These are phyloP conservation scores for Coemansia umbellata DNA, from an alignment of 192 early-diverging fungal genomes.

Conservation along the genomic window DNA sequence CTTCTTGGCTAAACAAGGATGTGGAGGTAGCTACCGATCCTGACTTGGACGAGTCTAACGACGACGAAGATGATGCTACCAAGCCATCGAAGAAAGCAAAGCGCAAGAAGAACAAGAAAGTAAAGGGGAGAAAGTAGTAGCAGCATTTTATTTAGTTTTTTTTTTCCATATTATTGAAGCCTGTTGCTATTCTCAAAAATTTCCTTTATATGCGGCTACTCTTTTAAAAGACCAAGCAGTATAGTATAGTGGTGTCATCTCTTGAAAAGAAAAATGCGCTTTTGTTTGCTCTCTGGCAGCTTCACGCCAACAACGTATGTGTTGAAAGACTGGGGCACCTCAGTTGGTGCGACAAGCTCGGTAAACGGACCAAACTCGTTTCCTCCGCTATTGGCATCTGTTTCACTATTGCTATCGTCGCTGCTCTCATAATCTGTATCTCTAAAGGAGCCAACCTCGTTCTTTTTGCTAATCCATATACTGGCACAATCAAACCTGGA, in stretches of 20 bases:
- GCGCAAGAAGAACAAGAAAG: constrained; percentile 22
- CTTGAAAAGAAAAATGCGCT: not conserved
- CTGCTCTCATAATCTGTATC: not conserved
- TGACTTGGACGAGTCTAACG: not conserved
- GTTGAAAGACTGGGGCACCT: constrained; percentile 22
- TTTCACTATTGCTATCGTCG: not conserved
- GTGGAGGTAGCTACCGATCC: not conserved
- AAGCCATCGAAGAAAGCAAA: constrained; percentile 24
- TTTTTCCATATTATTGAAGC: no score
- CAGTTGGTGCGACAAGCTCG: constrained; percentile 5
- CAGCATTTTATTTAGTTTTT: no score
- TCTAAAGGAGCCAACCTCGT: not conserved
- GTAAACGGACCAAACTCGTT: constrained; percentile 15
- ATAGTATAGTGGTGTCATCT: no score
- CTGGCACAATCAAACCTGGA: constrained; percentile 42
- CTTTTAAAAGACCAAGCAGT: no score
- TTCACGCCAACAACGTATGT: constrained; percentile 25
- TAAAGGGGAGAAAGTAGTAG: constrained; percentile 22
- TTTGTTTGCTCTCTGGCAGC: constrained; percentile 1
- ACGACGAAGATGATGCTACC: not conserved
- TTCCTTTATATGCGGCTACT: no score
- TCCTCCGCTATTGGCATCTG: not conserved
- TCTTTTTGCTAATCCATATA: constrained; percentile 28
- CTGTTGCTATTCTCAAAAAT: no score
- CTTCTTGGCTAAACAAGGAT: not conserved